These are phyloP conservation scores for Priceomyces haplophilus DNA, from an alignment of 805 yeast species.

Conservation along the genomic window DNA sequence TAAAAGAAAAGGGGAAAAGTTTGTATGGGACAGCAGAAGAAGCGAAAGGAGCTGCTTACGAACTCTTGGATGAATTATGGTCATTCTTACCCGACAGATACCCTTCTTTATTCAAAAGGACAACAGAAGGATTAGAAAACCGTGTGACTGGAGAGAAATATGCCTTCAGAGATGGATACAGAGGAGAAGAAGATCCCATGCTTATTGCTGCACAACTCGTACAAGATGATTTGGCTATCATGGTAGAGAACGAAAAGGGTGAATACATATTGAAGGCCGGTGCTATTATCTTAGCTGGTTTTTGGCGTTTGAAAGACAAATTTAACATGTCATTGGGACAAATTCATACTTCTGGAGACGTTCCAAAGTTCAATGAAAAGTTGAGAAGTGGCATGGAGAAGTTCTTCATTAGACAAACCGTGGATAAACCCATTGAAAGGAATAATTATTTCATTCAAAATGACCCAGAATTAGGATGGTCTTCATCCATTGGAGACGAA, in stretches of 20 bases:
- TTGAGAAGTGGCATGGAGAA: slow-evolving; percentile 63
- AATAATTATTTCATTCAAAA: slow-evolving; percentile 66
- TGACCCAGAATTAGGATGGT: slow-evolving; percentile 63
- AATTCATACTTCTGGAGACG: slow-evolving; percentile 66
- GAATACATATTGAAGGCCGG: slow-evolving; percentile 58
- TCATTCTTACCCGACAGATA: slow-evolving; percentile 54
- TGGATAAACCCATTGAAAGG: slow-evolving; percentile 63
- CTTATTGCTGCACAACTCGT: slow-evolving; percentile 53
- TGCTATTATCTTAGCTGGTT: slow-evolving; percentile 62
- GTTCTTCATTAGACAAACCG: slow-evolving; percentile 54
- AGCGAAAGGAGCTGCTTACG: slow-evolving; percentile 54
- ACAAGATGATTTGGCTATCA: slow-evolving; percentile 67
- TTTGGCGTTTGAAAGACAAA: slow-evolving; percentile 67
- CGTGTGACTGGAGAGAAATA: slow-evolving; percentile 53
- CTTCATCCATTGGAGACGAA: slow-evolving; percentile 60
- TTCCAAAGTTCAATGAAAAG: slow-evolving; percentile 60
- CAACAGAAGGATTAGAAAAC: slow-evolving; percentile 48
- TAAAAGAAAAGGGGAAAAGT: slow-evolving; percentile 45
- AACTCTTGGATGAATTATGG: slow-evolving; percentile 52
- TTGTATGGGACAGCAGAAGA: slow-evolving; percentile 50
- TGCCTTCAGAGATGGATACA: slow-evolving; percentile 26
- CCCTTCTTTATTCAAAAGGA: slow-evolving; percentile 49
- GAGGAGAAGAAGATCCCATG: slow-evolving; percentile 54
- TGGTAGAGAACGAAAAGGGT: slow-evolving; percentile 60
- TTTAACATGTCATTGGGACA: slow-evolving; percentile 50